These are phyloP conservation scores for Colletotrichum cuscutae DNA, from an alignment of 2,329 filamentous ascomycete genomes.

Conservation along the genomic window DNA sequence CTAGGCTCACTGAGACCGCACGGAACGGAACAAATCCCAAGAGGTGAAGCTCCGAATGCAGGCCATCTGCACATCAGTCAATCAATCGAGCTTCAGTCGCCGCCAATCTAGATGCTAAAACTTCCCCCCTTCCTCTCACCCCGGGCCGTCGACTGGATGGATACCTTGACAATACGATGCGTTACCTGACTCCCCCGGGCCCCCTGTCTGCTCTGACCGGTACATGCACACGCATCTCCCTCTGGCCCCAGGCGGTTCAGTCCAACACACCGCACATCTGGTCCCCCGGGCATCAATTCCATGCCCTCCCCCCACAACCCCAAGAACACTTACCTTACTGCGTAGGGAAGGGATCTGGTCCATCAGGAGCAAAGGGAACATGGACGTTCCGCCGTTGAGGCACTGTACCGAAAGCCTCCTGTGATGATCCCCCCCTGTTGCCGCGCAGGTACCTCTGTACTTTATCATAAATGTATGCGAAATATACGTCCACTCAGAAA, in stretches of 20 bases:
- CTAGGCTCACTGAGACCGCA: not conserved
- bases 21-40: not conserved
- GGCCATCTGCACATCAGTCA: constrained; percentile 28
- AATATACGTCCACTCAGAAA: constrained; percentile 19
- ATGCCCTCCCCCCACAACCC: constrained; percentile 12
- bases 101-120: constrained; percentile 29
- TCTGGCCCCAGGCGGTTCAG: constrained; percentile 25
- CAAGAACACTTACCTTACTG: constrained; percentile 1
- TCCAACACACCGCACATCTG: constrained; percentile 37
- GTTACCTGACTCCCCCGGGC: constrained; percentile 19
- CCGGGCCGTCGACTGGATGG: constrained; percentile 22
- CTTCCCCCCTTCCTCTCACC: constrained; percentile 10
- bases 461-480: constrained; percentile 6
- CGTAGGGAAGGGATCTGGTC: constrained; percentile 30
- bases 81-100: constrained; percentile 24
- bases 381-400: constrained; percentile 26
- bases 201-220: constrained; percentile 31
- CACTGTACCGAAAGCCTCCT: constrained; percentile 19
- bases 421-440: constrained; percentile 10
- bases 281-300: constrained; percentile 24
- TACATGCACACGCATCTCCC: constrained; percentile 31
- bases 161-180: constrained; percentile 35
- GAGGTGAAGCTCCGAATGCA: constrained; percentile 12
- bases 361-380: constrained; percentile 26
- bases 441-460: constrained; percentile 23